phyloP scores from a whole-genome alignment of 2,329 filamentous ascomycete species.

The Penicillium sp. region DNA sequence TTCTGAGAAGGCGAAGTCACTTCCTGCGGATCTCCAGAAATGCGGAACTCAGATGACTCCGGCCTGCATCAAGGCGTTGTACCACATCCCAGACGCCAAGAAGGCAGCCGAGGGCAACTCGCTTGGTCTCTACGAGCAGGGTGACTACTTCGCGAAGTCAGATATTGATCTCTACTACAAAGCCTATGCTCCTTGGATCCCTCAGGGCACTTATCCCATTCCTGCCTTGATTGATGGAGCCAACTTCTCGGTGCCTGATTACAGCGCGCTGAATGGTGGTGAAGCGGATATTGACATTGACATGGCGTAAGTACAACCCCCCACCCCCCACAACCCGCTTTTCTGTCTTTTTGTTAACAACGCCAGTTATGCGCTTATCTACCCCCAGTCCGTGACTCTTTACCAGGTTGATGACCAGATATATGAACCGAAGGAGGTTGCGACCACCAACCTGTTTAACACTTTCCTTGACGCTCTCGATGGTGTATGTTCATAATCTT shows the following conservation, averaged over 20 bases:
- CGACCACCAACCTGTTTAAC: slow-evolving; percentile 41
- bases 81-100: slow-evolving; percentile 45
- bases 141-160: slow-evolving; percentile 52
- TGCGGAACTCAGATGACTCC: slow-evolving; percentile 60
- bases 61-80: slow-evolving; percentile 55
- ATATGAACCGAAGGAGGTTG: slow-evolving; percentile 39
- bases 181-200: slow-evolving; percentile 45
- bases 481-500: slow-evolving; percentile 32
- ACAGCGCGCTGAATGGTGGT: slow-evolving; percentile 36
- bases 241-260: slow-evolving; percentile 42
- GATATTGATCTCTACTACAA: slow-evolving; percentile 53
- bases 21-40: slow-evolving; percentile 33
- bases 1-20: slow-evolving; percentile 18
- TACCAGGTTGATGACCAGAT: slow-evolving; percentile 53
- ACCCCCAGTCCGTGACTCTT: slow-evolving; percentile 53
- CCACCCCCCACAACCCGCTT: no score
- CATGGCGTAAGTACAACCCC: slow-evolving; percentile 44
- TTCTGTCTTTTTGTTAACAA: neutral
- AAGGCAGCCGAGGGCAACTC: slow-evolving; percentile 48
- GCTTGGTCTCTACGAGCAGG: slow-evolving; percentile 56
- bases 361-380: slow-evolving; percentile 47
- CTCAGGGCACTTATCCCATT: slow-evolving; percentile 46
- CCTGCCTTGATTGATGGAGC: slow-evolving; percentile 50
- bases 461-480: slow-evolving; percentile 56
- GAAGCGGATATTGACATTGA: slow-evolving; percentile 59